Evolutionary conservation across 2,329 filamentous ascomycete genomes (phyloP).

Genomic region (Myriosclerotinia curreyana): DNA sequence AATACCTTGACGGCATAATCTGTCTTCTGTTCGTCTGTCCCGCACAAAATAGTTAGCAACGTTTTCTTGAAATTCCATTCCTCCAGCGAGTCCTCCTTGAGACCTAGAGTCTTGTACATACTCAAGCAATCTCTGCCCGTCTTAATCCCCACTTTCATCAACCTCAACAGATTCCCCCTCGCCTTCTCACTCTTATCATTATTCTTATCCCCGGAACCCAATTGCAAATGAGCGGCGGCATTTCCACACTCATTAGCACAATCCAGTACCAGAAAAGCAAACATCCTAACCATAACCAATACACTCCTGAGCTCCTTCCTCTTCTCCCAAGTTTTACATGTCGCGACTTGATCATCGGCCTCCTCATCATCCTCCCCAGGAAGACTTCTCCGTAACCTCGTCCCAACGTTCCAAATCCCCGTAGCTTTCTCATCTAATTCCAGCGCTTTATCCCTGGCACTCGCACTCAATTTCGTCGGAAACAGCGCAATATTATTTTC

Average conservation of each 20-base stretch:
- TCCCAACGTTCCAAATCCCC: constrained; percentile 65
- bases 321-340: background rate
- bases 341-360: constrained; percentile 10
- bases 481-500: constrained; percentile 42
- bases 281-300: constrained; percentile 43
- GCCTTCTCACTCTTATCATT: constrained; percentile 33
- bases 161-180: constrained; percentile 48
- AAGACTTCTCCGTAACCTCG: constrained; percentile 45
- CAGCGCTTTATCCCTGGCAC: constrained; percentile 35
- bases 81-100: too few species aligned
- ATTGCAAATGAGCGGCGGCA: background rate
- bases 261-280: constrained; percentile 68
- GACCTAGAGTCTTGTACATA: constrained; percentile 36
- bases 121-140: constrained; percentile 61
- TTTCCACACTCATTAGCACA: constrained; percentile 44
- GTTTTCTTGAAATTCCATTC: too few species aligned
- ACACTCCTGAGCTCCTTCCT: constrained; percentile 21
- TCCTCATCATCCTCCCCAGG: constrained; percentile 28
- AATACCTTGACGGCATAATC: constrained; percentile 60
- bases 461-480: constrained; percentile 37
- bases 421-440: constrained; percentile 56
- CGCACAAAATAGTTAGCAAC: background rate
- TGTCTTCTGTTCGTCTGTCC: constrained; percentile 44
- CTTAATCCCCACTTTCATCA: constrained; percentile 67
- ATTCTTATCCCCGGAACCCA: background rate